phyloP scores from a whole-genome alignment of 1,139 yeast genomes.

The Meyerozyma carpophila region DNA sequence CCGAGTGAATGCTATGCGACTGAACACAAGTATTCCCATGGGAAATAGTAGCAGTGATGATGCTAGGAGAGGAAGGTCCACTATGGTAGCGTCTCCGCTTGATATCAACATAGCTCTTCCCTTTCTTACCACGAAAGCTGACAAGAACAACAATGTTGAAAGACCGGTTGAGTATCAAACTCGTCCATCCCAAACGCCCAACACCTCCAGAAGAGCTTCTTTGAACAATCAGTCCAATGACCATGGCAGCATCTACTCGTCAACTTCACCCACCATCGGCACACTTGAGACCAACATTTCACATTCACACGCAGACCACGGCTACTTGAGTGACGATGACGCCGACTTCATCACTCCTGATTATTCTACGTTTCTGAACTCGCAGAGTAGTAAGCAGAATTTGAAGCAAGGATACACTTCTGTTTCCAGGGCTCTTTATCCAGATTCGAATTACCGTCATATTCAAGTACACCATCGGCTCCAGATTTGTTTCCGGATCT shows the following conservation, averaged over 20 bases:
- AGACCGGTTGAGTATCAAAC: slow-evolving; percentile 14
- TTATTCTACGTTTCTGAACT: slow-evolving; percentile 24
- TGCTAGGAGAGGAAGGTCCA: slow-evolving; percentile 8
- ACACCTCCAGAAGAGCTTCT: slow-evolving; percentile 2
- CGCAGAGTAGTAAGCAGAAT: slow-evolving; percentile 23
- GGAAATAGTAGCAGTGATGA: slow-evolving; percentile 1
- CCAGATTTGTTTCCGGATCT: slow-evolving; percentile 73
- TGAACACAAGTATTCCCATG: not conserved
- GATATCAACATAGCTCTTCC: slow-evolving; percentile 45
- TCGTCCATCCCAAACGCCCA: not conserved
- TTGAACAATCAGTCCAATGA: not conserved
- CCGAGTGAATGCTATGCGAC: not conserved
- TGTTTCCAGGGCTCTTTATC: slow-evolving; percentile 41
- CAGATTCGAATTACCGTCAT: slow-evolving; percentile 69
- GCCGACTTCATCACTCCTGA: slow-evolving; percentile 25
- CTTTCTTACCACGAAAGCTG: slow-evolving; percentile 37
- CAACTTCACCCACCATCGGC: slow-evolving; percentile 37
- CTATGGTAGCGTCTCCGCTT: slow-evolving; percentile 39
- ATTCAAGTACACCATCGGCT: slow-evolving; percentile 70
- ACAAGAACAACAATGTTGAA: slow-evolving; percentile 25
- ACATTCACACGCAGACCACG: slow-evolving; percentile 14
- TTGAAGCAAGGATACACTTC: slow-evolving; percentile 35
- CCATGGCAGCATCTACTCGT: slow-evolving; percentile 10
- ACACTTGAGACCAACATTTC: slow-evolving; percentile 36
- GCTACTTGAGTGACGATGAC: slow-evolving; percentile 14